These are phyloP conservation scores for Aurantiochytrium sp. DNA, from an alignment of 108 stramenopile genomes.

Conservation along the genomic window DNA sequence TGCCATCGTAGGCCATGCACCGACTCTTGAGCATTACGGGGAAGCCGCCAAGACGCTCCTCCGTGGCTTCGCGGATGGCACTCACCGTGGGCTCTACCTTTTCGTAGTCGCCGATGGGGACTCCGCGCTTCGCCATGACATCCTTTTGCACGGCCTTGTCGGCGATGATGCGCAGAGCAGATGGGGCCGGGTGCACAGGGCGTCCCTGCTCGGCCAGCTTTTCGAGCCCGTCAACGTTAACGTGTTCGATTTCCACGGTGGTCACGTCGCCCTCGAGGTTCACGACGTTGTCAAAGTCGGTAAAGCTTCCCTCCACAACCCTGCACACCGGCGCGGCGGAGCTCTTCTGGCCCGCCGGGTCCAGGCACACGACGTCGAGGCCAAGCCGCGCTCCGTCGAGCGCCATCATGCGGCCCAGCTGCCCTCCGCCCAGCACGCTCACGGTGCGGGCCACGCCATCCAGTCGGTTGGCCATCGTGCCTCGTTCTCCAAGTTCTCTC, in stretches of 20 bases:
- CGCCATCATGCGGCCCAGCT: constrained; percentile 98
- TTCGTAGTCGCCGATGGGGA: constrained; percentile 64
- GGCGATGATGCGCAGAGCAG: constrained; percentile 76
- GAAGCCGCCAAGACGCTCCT: constrained; percentile 53
- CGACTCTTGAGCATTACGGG: constrained; percentile 93
- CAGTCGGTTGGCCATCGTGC: background rate
- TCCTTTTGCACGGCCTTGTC: constrained; percentile 91
- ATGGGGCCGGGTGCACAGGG: constrained; percentile 76
- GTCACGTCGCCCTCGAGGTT: constrained; percentile 67
- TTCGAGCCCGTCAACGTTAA: constrained; percentile 71
- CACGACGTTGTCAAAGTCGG: constrained; percentile 70
- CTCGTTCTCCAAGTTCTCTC: no score
- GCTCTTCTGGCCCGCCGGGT: constrained; percentile 56
- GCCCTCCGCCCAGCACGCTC: constrained; percentile 94
- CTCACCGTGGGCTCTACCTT: constrained; percentile 55
- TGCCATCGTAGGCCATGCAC: constrained; percentile 89
- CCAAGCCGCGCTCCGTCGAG: constrained; percentile 86
- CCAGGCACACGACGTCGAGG: constrained; percentile 73
- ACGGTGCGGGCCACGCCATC: constrained; percentile 44
- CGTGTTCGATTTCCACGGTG: constrained; percentile 98
- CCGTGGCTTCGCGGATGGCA: constrained; percentile 40
- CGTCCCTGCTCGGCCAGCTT: constrained; percentile 68
- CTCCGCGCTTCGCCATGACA: constrained; percentile 60
- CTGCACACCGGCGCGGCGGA: constrained; percentile 57
- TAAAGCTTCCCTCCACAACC: constrained; percentile 68